Percentiles rank a stretch among this genome's conserved stretches.
Conservation (phyloP, 352 stramenopile genomes). For the Phytophthora foliorum region DNA sequence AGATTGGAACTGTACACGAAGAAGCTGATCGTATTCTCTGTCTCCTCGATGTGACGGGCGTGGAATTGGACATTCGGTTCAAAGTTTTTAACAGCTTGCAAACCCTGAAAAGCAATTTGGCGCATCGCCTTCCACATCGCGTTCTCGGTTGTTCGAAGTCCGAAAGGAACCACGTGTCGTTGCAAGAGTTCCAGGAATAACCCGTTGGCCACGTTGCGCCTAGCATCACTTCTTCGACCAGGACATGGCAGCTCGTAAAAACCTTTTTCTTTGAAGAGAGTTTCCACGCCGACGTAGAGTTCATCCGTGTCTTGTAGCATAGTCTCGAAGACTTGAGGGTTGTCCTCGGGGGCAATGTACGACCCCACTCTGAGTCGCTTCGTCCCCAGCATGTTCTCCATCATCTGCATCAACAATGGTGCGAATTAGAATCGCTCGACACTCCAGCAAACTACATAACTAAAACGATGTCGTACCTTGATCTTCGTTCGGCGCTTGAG, state of each 20-base stretch:
- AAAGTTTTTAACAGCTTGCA: neutral
- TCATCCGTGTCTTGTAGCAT: slow-evolving; percentile 33
- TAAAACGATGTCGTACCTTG: slow-evolving; percentile 18
- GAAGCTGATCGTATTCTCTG: slow-evolving; percentile 19
- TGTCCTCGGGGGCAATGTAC: slow-evolving; percentile 8
- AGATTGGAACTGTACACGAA: neutral
- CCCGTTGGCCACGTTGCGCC: slow-evolving; percentile 19
- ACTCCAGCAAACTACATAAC: neutral
- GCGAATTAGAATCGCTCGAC: neutral
- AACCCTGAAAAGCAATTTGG: neutral
- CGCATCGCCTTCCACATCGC: slow-evolving; percentile 21
- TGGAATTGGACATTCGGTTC: neutral
- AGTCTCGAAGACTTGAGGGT: slow-evolving; percentile 16
- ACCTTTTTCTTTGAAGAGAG: slow-evolving; percentile 21
- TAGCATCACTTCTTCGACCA: slow-evolving; percentile 23
- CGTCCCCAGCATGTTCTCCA: slow-evolving; percentile 23
- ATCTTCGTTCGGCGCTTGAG: slow-evolving; percentile 33
- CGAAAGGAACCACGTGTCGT: slow-evolving; percentile 35
- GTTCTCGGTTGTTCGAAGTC: slow-evolving; percentile 2
- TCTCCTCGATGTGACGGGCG: slow-evolving; percentile 14
- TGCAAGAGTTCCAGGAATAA: slow-evolving; percentile 43
- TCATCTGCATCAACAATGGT: slow-evolving; percentile 17
- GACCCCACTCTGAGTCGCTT: slow-evolving; percentile 23
- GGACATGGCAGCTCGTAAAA: slow-evolving; percentile 31
- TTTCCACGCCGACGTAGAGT: slow-evolving; percentile 33